Evolutionary conservation across 306 rosid genomes (phyloP), one percentile per base, ranked within the genome.

Genomic region (Glycyrrhiza uralensis): DNA sequence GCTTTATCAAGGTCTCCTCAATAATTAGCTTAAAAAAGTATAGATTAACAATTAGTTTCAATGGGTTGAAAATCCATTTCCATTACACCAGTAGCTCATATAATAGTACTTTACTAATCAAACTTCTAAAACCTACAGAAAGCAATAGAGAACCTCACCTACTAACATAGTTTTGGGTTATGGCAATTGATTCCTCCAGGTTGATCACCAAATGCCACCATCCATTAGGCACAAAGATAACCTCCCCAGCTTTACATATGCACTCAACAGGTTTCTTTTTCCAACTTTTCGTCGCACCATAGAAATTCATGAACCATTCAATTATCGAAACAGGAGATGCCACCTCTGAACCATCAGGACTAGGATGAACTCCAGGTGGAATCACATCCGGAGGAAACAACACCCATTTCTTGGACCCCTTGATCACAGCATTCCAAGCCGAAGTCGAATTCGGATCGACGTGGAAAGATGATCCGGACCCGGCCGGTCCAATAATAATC

Each of bases 161-260:
- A 82, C 97, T 91, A 47, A 87, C 98, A 62, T 86, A 91, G 80
- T 94, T 94, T 83, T 94, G 97, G 10, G 98, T 94, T 72, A 94
- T 91, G 80, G 96, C 97, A 63, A 89, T 79, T 41, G 98, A 94
- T 62, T 94, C 97, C 83, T 91, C 97, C 46, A 94, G 74, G 87
- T 94, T 94, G 80, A 91, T 85, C 80, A 94, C 98, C 86, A 94
- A 85, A 86, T 94, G 97, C 98, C 97, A 94, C 98, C 98, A 94
- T 56, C 98, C 98, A 51, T 76, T 86, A 19, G 97, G 97, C 80
- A 89, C 98, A 84, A 91, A 94, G 69, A 94, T 71, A 54, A 94
- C 87, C 33, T 91, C 98, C 58, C 98, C 98, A n/a, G 97, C 91
- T 75, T 85, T 87, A 58, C 97, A 91, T 19, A 94, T 71, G 54